A percentile compares a stretch with the other conserved stretches of the same genome.
These are phyloP conservation scores for Fistulifera pelliculosa DNA, from an alignment of 108 stramenopile species.

Conservation along the genomic window DNA sequence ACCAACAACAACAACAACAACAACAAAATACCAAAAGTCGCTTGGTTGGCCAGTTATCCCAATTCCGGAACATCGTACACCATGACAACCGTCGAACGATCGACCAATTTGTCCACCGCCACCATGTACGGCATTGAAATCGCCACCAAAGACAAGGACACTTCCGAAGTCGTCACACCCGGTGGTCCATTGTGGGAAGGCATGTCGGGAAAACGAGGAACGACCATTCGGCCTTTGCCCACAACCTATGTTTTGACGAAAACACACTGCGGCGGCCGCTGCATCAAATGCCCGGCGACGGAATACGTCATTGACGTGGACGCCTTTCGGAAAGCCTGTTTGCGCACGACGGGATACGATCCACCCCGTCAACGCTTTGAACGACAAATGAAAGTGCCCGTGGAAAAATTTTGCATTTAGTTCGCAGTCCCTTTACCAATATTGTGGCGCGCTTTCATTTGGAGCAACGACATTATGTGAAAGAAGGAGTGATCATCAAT, in stretches of 20 bases:
- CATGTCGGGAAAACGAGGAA: constrained; percentile 21
- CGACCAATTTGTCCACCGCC: constrained; percentile 10
- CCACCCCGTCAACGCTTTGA: constrained; percentile 10
- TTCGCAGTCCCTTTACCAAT: constrained; percentile 63
- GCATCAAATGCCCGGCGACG: constrained; percentile 41
- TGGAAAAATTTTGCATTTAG: constrained; percentile 55
- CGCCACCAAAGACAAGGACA: neutral
- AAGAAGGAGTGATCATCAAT: constrained; percentile 11
- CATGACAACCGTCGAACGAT: constrained; percentile 11
- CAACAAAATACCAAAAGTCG: constrained; percentile 5
- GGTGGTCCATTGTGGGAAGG: constrained; percentile 30
- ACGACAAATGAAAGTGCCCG: constrained; percentile 23
- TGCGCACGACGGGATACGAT: constrained; percentile 5
- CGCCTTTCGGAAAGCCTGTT: constrained; percentile 20
- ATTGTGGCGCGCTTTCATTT: constrained; percentile 65
- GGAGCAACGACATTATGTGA: constrained; percentile 22
- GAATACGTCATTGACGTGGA: constrained; percentile 44
- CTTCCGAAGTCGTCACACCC: constrained; percentile 1
- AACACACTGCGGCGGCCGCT: constrained; percentile 71
- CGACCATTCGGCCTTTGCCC: constrained; percentile 23
- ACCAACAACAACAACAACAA: neutral
- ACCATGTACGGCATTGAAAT: constrained; percentile 22
- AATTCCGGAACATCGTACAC: constrained; percentile 26
- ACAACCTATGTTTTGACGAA: constrained; percentile 46
- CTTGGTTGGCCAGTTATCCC: constrained; percentile 24